These are phyloP conservation scores for Yamadazyma ubonensis DNA, from an alignment of 805 yeast species.

Conservation along the genomic window DNA sequence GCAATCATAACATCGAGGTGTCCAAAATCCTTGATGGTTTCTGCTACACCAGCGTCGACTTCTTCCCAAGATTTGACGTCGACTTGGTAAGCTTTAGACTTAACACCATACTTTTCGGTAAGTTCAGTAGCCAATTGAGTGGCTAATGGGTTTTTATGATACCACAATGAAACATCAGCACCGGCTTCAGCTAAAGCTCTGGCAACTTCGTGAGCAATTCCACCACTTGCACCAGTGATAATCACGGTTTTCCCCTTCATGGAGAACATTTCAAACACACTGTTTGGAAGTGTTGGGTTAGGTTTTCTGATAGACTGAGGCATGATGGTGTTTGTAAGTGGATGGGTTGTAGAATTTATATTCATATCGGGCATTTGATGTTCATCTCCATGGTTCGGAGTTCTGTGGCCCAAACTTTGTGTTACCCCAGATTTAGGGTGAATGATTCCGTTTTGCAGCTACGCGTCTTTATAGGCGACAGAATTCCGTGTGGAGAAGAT, in stretches of 20 bases:
- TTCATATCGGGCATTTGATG: not conserved
- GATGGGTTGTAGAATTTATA: not conserved
- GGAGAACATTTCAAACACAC: constrained; percentile 30
- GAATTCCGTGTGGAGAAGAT: not conserved
- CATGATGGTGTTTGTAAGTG: constrained; percentile 1
- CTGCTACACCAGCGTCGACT: constrained; percentile 31
- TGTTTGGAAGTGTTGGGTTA: constrained; percentile 26
- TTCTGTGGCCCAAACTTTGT: not conserved
- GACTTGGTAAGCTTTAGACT: constrained; percentile 28
- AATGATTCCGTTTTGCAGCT: not conserved
- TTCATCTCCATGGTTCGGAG: too few species aligned
- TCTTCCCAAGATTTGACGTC: constrained; percentile 39
- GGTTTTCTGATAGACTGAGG: constrained; percentile 18
- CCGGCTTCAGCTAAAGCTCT: constrained; percentile 41
- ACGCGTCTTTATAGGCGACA: not conserved
- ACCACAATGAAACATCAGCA: constrained; percentile 39
- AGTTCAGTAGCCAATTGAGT: constrained; percentile 22
- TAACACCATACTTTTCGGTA: constrained; percentile 23
- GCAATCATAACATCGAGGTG: constrained; percentile 44
- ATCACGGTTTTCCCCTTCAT: constrained; percentile 33
- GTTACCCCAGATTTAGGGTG: not conserved
- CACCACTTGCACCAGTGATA: constrained; percentile 39
- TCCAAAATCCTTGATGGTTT: constrained; percentile 34
- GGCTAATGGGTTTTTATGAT: constrained; percentile 25
- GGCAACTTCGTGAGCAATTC: constrained; percentile 35